phyloP scores from a whole-genome alignment of 2,329 filamentous ascomycete species.

The Botryosphaeria dothidea region DNA sequence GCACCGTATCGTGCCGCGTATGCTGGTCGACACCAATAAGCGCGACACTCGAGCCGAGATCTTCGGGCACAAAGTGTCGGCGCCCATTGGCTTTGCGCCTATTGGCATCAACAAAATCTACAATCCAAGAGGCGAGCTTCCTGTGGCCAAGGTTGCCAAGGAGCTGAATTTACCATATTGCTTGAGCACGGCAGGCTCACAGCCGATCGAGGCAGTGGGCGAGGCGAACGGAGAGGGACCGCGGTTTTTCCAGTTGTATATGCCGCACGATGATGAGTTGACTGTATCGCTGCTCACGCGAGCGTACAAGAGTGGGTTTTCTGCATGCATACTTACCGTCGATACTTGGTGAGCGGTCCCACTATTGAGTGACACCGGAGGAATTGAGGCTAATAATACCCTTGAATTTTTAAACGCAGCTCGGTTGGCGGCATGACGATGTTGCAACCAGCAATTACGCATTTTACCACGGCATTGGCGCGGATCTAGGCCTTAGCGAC shows the following conservation, averaged over 20 bases:
- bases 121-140: slow-evolving; percentile 58
- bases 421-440: slow-evolving; percentile 63
- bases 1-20: slow-evolving; percentile 62
- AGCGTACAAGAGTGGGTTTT: slow-evolving; percentile 57
- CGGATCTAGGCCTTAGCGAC: slow-evolving; percentile 59
- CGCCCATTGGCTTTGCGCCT: slow-evolving; percentile 65
- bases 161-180: slow-evolving; percentile 62
- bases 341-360: slow-evolving; percentile 55
- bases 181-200: slow-evolving; percentile 59
- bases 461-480: slow-evolving; percentile 63
- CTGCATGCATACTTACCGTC: slow-evolving; percentile 60
- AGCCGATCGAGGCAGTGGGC: slow-evolving; percentile 60
- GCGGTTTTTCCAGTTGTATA: slow-evolving; percentile 65
- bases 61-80: slow-evolving; percentile 60
- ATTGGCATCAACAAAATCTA: slow-evolving; percentile 69
- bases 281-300: slow-evolving; percentile 58
- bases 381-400: background rate
- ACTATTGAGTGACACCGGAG: background rate
- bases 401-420: slow-evolving; percentile 34
- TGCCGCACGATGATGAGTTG: slow-evolving; percentile 63
- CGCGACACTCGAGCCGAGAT: slow-evolving; percentile 60
- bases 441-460: slow-evolving; percentile 60
- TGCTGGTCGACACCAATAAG: slow-evolving; percentile 61
- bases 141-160: slow-evolving; percentile 61
- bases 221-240: slow-evolving; percentile 54